Evolutionary conservation across 495 filamentous ascomycete genomes (phyloP).

Genomic region (Darksidea phi): DNA sequence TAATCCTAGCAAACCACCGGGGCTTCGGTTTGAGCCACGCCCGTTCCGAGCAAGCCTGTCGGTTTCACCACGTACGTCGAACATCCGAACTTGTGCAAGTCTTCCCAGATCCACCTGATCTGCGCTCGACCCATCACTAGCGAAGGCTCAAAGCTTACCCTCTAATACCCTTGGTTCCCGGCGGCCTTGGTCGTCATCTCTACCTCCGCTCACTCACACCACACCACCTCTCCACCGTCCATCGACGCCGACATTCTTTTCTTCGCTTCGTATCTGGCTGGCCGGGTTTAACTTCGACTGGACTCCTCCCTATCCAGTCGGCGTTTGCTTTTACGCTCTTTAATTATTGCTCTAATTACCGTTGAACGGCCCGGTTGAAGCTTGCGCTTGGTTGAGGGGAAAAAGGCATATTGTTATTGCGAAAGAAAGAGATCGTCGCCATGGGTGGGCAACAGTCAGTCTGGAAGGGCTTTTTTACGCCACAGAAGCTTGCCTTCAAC

Average conservation of each 20-base stretch:
- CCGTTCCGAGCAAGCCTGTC: conserved; percentile 20
- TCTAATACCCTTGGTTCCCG: conserved; percentile 33
- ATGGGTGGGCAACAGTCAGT: conserved; percentile 5
- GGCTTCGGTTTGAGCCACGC: conserved; percentile 34
- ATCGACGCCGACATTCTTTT: conserved; percentile 34
- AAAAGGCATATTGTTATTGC: background rate
- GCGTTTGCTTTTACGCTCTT: conserved; percentile 31
- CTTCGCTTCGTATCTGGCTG: conserved; percentile 40
- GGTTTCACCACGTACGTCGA: conserved; percentile 32
- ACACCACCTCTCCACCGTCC: conserved; percentile 23
- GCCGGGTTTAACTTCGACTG: conserved; percentile 37
- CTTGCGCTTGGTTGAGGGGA: conserved; percentile 7
- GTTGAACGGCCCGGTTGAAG: conserved; percentile 30
- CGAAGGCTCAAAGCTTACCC: conserved; percentile 19
- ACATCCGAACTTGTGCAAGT: conserved; percentile 14
- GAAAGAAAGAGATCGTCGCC: conserved; percentile 4
- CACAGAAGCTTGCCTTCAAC: conserved; percentile 63
- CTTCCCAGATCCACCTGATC: conserved; percentile 33
- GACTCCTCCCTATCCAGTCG: conserved; percentile 30
- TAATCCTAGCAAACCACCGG: conserved; percentile 20
- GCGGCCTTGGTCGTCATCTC: conserved; percentile 27
- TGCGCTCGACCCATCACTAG: conserved; percentile 14
- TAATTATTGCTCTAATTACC: conserved; percentile 31
- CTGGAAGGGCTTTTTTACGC: conserved; percentile 25
- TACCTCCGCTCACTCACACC: conserved; percentile 22